These are phyloP conservation scores for Gracilaria caudata DNA, from an alignment of 23 red algal species.

Conservation along the genomic window DNA sequence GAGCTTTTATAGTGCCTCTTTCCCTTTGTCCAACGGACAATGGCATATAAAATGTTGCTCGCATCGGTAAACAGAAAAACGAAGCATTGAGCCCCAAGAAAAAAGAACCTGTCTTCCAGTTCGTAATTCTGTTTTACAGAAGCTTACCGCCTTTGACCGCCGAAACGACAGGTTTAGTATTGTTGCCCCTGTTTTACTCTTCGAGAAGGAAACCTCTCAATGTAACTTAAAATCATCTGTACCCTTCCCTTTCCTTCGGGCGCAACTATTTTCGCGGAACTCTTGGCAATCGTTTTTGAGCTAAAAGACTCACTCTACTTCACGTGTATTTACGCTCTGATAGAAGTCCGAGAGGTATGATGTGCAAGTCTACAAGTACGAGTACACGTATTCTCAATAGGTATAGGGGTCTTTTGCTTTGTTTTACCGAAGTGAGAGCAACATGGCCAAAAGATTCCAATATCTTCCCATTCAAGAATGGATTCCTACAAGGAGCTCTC, in stretches of 20 bases:
- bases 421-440: too few relatives aligned
- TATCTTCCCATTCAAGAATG: too few relatives aligned
- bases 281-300: not conserved
- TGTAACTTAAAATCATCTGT: not conserved
- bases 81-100: not conserved
- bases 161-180: not conserved
- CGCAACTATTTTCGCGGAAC: not conserved
- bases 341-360: too few relatives aligned
- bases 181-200: not conserved
- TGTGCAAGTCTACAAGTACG: too few relatives aligned
- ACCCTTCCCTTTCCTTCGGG: too few relatives aligned
- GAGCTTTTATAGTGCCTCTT: not conserved
- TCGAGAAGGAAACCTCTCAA: not conserved
- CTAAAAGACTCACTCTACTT: not conserved
- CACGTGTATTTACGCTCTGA: too few relatives aligned
- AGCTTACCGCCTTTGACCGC: constrained; percentile 8
- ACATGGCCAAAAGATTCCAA: too few relatives aligned
- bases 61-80: constrained; percentile 1
- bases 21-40: not conserved
- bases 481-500: too few relatives aligned
- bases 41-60: not conserved
- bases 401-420: too few relatives aligned
- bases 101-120: not conserved
- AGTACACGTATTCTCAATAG: too few relatives aligned
- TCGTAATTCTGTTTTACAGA: not conserved